Evolutionary conservation across 192 early-diverging fungal species (phyloP), one percentile per base, ranked within the genome.

Genomic region (Jimgerdemannia lactiflua): DNA sequence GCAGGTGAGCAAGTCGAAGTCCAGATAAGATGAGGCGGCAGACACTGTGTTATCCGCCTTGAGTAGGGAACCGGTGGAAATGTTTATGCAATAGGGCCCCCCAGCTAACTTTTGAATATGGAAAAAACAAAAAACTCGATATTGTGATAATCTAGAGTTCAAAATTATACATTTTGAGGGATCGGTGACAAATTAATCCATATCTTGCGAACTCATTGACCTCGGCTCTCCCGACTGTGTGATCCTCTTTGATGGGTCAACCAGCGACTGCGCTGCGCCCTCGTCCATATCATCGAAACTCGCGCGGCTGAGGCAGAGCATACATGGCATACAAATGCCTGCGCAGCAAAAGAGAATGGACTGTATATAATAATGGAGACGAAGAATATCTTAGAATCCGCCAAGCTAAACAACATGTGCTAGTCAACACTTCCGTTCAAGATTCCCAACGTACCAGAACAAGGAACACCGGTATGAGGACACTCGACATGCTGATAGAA

Each of bases 391-490:
- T 39, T 64, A 42, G 59, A 17, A 20, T 14, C 40, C 39, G 41
- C 64, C 65, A 42, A 65, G 20, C 20, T 6, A 14, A 29, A 72
- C 11, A 72, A 20, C 29, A 29, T 29, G 29, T 29, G 1, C 29
- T n/a, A 59, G 17, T 29, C 4, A 29, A 39, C 2, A 70, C 69
- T 39, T 41, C 9, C 17, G 68, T 69, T 29, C 72, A n/a, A 3
- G 68, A 65, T 64, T 79, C 39, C 20, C 18, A 9, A 75, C 79
- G 75, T 72, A 77, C 77, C 71, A 89, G 77, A 9, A 86, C 88
- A 74, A 92, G 81, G 77, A 94, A 94, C 17, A 91, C 79, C 7
- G 93, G 93, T 29, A 92, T 83, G 67, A 94, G 76, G 0, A 93
- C 88, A 71, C 84, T 71, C 0, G 88, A 86, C 81, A 93, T 76